These are phyloP conservation scores for Zasmidium angulare DNA, from an alignment of 2,329 filamentous ascomycete genomes.

Conservation along the genomic window DNA sequence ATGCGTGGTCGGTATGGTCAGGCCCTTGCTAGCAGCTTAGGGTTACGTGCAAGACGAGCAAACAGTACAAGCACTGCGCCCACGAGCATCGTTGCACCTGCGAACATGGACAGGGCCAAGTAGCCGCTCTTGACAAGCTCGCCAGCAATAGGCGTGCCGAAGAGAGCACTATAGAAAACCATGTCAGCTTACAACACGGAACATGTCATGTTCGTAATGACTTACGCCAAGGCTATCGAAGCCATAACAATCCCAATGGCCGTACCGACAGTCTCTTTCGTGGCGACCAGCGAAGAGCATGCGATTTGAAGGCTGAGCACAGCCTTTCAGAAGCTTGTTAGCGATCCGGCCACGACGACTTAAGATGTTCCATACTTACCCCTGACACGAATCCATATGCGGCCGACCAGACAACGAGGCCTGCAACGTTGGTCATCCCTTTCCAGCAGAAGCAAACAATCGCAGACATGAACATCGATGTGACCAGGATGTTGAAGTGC, in stretches of 20 bases:
- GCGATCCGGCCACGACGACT: constrained; percentile 3
- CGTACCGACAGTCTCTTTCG: constrained; percentile 40
- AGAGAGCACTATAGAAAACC: constrained; percentile 39
- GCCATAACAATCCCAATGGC: constrained; percentile 46
- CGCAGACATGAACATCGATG: constrained; percentile 37
- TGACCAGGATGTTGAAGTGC: constrained; percentile 41
- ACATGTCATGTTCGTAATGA: constrained; percentile 32
- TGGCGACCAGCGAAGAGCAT: constrained; percentile 46
- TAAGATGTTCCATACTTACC: constrained; percentile 25
- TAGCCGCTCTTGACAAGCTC: constrained; percentile 17
- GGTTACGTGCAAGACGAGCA: neutral
- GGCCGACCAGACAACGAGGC: constrained; percentile 28
- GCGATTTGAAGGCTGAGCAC: constrained; percentile 50
- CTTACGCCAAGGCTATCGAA: constrained; percentile 42
- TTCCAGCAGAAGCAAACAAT: constrained; percentile 39
- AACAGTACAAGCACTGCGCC: constrained; percentile 1
- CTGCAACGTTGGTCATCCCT: constrained; percentile 21
- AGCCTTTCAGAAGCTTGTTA: constrained; percentile 32
- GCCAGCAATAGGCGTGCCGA: constrained; percentile 19
- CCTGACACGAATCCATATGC: constrained; percentile 46
- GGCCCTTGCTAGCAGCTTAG: neutral
- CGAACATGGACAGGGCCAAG: constrained; percentile 13
- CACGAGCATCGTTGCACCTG: constrained; percentile 13
- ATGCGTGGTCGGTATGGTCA: too few species aligned
- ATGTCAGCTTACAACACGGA: neutral